Evolutionary conservation across 2,329 filamentous ascomycete species (phyloP).

Genomic region (Colletotrichum tofieldiae): DNA sequence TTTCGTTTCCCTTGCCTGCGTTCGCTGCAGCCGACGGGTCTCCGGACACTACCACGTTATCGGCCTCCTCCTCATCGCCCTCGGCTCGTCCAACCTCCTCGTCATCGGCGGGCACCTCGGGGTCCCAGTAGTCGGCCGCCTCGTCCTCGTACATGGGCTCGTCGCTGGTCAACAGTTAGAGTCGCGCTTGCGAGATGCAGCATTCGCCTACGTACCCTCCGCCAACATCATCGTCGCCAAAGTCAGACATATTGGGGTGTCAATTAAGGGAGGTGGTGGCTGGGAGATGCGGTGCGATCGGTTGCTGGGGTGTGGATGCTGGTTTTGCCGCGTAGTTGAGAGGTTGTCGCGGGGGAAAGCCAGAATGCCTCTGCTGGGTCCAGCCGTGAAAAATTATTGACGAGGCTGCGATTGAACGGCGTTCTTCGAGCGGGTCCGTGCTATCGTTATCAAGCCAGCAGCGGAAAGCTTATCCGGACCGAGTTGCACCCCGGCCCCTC

Average conservation of each 20-base stretch:
- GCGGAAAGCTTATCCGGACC: slow-evolving; percentile 38
- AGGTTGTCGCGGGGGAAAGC: slow-evolving; percentile 30
- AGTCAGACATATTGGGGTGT: slow-evolving; percentile 76
- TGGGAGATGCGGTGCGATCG: background rate
- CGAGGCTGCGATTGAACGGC: slow-evolving; percentile 42
- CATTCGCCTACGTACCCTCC: slow-evolving; percentile 39
- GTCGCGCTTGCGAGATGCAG: slow-evolving; percentile 23
- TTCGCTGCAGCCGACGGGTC: slow-evolving; percentile 74
- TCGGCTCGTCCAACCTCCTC: slow-evolving; percentile 70
- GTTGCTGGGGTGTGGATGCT: background rate
- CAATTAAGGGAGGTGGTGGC: background rate
- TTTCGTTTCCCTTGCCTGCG: slow-evolving; percentile 67
- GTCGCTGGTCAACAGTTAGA: slow-evolving; percentile 63
- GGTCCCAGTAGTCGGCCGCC: slow-evolving; percentile 67
- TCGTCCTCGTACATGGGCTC: slow-evolving; percentile 80
- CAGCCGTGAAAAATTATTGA: slow-evolving; percentile 45
- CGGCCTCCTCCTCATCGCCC: slow-evolving; percentile 69
- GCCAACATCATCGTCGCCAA: slow-evolving; percentile 71
- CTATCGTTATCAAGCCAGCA: slow-evolving; percentile 32
- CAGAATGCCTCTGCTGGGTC: slow-evolving; percentile 20
- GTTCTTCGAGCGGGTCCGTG: slow-evolving; percentile 11
- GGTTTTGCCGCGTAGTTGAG: slow-evolving; percentile 14
- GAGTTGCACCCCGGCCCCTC: slow-evolving; percentile 30
- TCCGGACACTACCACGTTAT: slow-evolving; percentile 73
- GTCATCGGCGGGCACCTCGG: slow-evolving; percentile 65